Base-by-base conservation (phyloP, 202 grass and related monocot species). In the Carex sylvatica region DNA sequence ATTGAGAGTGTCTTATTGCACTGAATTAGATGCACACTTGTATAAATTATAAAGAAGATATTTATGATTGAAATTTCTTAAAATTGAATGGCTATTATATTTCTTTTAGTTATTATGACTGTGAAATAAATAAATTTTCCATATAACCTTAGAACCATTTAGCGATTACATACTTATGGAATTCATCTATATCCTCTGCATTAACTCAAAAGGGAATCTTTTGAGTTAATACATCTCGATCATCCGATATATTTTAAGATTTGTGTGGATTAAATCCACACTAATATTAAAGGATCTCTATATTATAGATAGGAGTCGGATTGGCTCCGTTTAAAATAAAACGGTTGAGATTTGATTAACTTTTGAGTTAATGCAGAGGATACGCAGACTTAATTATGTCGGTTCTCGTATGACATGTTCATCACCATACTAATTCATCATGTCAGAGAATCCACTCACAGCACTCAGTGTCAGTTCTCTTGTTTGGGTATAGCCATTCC, bases 401-500 rank as follows among this genome's bases (percentile, higher is more conserved):
- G 64, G 64, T n/a, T 67, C 31, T 71, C 6, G 31, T 46, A 46
- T 3, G 67, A 71, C 67, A 13, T 46, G 8, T 49, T 49, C 38
- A 49, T 49, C n/a, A 71, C 47, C 18, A 47, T 49, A 49, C 42
- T 14, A 23, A 49, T 71, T 22, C 68, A 54, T 56, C 6, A 24
- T 74, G 47, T 74, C 71, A 74, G 49, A 75, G 18, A 75, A 28
- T 74, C 70, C 70, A 28, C 46, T 74, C 7, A 46, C 9, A 10
- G 24, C 70, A 28, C 46, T 74, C 7, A 46, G 2, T 46, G 24
- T 14, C 71, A 55, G 72, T 51, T 69, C 24, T 19, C 15, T 54
- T 75, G 49, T 75, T 75, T 75, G 49, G 51, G 51, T 53, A 33
- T 75, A 33, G 16, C 47, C 14, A 56, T 51, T 72, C 10, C 19